Percentiles rank a stretch among this genome's conserved stretches.
These are phyloP conservation scores for Lathyrus oleraceus DNA, from an alignment of 306 rosid genomes.

Conservation along the genomic window DNA sequence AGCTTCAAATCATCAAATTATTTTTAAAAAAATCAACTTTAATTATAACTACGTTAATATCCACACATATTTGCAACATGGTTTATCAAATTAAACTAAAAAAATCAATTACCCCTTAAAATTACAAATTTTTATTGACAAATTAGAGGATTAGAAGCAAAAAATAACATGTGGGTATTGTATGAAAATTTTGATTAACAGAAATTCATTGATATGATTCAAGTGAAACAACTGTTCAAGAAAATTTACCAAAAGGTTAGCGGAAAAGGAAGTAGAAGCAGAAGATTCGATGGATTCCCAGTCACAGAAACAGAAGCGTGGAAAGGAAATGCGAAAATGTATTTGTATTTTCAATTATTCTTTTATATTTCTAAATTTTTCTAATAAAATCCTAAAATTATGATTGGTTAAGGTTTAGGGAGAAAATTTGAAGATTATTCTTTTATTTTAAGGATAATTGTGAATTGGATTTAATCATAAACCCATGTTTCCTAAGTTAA, in stretches of 20 bases:
- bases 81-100: neutral
- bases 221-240: neutral
- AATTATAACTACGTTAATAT: neutral
- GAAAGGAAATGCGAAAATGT: neutral
- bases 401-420: neutral
- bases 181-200: neutral
- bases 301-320: neutral
- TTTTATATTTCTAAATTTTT: neutral
- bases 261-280: neutral
- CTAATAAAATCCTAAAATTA: neutral
- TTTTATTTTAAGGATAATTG: too few relatives aligned
- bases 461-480: too few relatives aligned
- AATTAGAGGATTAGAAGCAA: slow-evolving; percentile 28
- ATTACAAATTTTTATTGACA: neutral
- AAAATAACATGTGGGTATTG: slow-evolving; percentile 10
- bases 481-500: too few relatives aligned
- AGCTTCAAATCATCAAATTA: slow-evolving; percentile 1
- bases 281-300: neutral
- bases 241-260: slow-evolving; percentile 7
- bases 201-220: slow-evolving; percentile 22
- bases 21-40: neutral
- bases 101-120: neutral
- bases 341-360: neutral
- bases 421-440: neutral
- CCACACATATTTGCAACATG: neutral